These are phyloP conservation scores for Gentiana straminea DNA, from an alignment of 257 asterid genomes.

Conservation along the genomic window DNA sequence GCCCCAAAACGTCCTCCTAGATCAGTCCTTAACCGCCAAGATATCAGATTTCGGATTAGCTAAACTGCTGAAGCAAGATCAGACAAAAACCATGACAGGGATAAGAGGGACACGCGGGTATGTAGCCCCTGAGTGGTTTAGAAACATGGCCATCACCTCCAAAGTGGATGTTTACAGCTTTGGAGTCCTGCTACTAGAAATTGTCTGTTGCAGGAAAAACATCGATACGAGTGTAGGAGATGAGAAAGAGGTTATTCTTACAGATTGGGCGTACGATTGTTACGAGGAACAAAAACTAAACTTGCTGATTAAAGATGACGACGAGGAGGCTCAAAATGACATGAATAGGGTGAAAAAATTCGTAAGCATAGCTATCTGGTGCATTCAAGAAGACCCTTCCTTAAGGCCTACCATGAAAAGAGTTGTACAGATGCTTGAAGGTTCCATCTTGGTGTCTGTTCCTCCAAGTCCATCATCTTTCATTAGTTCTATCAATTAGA, in stretches of 20 bases:
- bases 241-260: slow-evolving; percentile 2
- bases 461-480: slow-evolving; percentile 20
- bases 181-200: slow-evolving; percentile 44
- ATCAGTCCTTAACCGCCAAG: slow-evolving; percentile 34
- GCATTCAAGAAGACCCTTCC: slow-evolving; percentile 29
- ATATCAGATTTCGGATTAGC: slow-evolving; percentile 61
- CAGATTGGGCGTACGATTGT: slow-evolving; percentile 3
- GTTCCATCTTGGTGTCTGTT: slow-evolving; percentile 15
- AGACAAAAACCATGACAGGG: slow-evolving; percentile 29
- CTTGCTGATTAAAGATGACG: background rate
- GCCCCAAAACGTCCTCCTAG: slow-evolving; percentile 54
- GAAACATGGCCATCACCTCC: slow-evolving; percentile 36
- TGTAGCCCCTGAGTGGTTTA: slow-evolving; percentile 57
- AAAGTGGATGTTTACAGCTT: slow-evolving; percentile 53
- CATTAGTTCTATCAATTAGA: slow-evolving; percentile 1
- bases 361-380: slow-evolving; percentile 23
- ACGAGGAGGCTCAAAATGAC: slow-evolving; percentile 5
- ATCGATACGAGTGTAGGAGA: background rate
- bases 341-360: slow-evolving; percentile 12
- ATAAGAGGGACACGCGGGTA: slow-evolving; percentile 57
- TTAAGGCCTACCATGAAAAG: slow-evolving; percentile 35
- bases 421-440: slow-evolving; percentile 30
- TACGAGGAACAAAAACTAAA: background rate
- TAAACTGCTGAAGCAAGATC: slow-evolving; percentile 38
- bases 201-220: slow-evolving; percentile 12